Evolutionary conservation across 1,284 basidiomycete genomes (phyloP).

Genomic region (Meira miltonrushii): DNA sequence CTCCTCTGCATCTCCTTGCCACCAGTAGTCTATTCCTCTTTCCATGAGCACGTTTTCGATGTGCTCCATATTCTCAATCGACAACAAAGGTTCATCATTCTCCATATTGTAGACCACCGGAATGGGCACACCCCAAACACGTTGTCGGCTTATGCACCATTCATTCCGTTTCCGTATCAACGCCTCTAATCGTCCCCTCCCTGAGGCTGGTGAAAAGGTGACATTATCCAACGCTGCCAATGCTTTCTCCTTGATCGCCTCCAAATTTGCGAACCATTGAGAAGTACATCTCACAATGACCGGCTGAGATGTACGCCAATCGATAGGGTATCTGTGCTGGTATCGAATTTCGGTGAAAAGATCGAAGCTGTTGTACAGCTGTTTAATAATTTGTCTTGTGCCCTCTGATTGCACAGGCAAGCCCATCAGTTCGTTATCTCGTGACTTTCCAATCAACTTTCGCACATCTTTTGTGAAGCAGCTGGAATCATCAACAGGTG

Average conservation of each 20-base stretch:
- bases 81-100: constrained; percentile 64
- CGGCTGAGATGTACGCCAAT: constrained; percentile 92
- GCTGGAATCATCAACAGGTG: constrained; percentile 71
- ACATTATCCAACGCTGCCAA: constrained; percentile 68
- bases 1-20: constrained; percentile 75
- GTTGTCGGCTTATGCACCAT: constrained; percentile 98
- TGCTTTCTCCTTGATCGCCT: constrained; percentile 73
- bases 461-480: constrained; percentile 62
- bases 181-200: constrained; percentile 64
- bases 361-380: constrained; percentile 56
- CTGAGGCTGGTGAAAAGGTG: constrained; percentile 64
- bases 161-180: constrained; percentile 84
- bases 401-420: constrained; percentile 71
- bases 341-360: constrained; percentile 66
- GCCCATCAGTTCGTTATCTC: constrained; percentile 53
- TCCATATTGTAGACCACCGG: constrained; percentile 73
- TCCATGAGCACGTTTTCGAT: constrained; percentile 70
- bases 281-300: constrained; percentile 90
- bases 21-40: constrained; percentile 81
- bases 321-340: constrained; percentile 88
- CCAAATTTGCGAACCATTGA: constrained; percentile 95
- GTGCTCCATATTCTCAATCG: constrained; percentile 66
- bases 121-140: constrained; percentile 96
- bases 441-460: not conserved
- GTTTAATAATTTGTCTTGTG: constrained; percentile 63